phyloP scores from a whole-genome alignment of 768 basidiomycete species.

The Collybiopsis luxurians region DNA sequence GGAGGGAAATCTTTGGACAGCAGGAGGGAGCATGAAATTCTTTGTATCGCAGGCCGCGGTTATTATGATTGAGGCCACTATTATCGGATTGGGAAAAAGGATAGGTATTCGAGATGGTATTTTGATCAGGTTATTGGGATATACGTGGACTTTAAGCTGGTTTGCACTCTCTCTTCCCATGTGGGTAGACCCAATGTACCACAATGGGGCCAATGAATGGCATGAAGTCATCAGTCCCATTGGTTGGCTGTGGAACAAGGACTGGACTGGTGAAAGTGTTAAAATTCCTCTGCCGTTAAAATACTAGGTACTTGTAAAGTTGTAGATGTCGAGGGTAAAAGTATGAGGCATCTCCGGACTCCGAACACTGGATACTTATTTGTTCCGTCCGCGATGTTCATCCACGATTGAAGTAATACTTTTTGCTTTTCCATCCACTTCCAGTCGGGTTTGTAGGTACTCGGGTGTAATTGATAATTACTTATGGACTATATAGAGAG shows the following conservation, averaged over 20 bases:
- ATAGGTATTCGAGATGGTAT: slow-evolving; percentile 12
- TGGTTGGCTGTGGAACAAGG: not conserved
- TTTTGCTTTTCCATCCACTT: too few species aligned
- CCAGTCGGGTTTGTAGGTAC: too few species aligned
- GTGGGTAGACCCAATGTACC: slow-evolving; percentile 17
- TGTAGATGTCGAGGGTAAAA: too few species aligned
- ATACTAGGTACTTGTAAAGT: not conserved
- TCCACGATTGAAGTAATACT: too few species aligned
- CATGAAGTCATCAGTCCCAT: not conserved
- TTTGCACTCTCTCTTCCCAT: slow-evolving; percentile 19
- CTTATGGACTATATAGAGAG: too few species aligned
- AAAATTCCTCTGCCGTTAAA: not conserved
- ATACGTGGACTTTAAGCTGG: slow-evolving; percentile 26
- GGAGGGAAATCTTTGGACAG: slow-evolving; percentile 4
- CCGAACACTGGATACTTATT: too few species aligned
- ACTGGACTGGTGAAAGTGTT: not conserved
- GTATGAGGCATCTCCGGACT: too few species aligned
- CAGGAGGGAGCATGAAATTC: slow-evolving; percentile 18
- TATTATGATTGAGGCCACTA: slow-evolving; percentile 31
- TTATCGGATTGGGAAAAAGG: slow-evolving; percentile 17
- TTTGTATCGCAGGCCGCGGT: slow-evolving; percentile 29
- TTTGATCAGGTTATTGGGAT: slow-evolving; percentile 16
- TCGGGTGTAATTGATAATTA: too few species aligned
- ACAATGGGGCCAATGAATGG: slow-evolving; percentile 9
- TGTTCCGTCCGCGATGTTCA: too few species aligned